phyloP scores from a whole-genome alignment of 1,139 yeast species.

The Pichia sp. region DNA sequence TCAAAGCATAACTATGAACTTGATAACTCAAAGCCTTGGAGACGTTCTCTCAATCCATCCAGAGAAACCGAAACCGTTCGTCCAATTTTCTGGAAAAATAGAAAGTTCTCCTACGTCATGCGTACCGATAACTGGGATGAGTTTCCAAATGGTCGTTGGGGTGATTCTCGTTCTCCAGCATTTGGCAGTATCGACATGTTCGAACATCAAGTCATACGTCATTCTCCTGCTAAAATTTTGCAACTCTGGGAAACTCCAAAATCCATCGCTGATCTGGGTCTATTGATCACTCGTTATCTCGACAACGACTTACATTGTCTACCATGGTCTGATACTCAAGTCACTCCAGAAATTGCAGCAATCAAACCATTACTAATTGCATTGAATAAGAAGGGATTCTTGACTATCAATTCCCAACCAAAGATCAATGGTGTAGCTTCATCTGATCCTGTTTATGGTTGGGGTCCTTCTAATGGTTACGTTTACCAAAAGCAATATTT shows the following conservation, averaged over 20 bases:
- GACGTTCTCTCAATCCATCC: slow-evolving; percentile 78
- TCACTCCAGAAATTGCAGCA: slow-evolving; percentile 66
- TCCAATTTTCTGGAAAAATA: slow-evolving; percentile 94
- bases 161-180: slow-evolving; percentile 95
- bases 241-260: slow-evolving; percentile 87
- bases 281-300: slow-evolving; percentile 58
- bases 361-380: slow-evolving; percentile 54
- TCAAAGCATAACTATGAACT: slow-evolving; percentile 10
- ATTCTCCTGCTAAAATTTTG: slow-evolving; percentile 69
- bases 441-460: slow-evolving; percentile 67
- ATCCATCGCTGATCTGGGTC: slow-evolving; percentile 48
- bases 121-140: slow-evolving; percentile 98
- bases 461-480: slow-evolving; percentile 94
- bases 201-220: slow-evolving; percentile 73
- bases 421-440: slow-evolving; percentile 76
- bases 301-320: slow-evolving; percentile 64
- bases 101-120: slow-evolving; percentile 83
- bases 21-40: slow-evolving; percentile 58
- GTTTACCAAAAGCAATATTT: slow-evolving; percentile 91
- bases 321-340: slow-evolving; percentile 95
- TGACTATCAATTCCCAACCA: slow-evolving; percentile 95
- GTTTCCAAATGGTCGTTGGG: slow-evolving; percentile 95
- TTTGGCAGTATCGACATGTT: slow-evolving; percentile 83
- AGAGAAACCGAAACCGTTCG: slow-evolving; percentile 79
- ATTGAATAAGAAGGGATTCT: slow-evolving; percentile 58